Percentiles rank a stretch among this genome's conserved stretches.
phyloP scores from a whole-genome alignment of 2,329 filamentous ascomycete genomes.

The Amauroascus verrucosus region DNA sequence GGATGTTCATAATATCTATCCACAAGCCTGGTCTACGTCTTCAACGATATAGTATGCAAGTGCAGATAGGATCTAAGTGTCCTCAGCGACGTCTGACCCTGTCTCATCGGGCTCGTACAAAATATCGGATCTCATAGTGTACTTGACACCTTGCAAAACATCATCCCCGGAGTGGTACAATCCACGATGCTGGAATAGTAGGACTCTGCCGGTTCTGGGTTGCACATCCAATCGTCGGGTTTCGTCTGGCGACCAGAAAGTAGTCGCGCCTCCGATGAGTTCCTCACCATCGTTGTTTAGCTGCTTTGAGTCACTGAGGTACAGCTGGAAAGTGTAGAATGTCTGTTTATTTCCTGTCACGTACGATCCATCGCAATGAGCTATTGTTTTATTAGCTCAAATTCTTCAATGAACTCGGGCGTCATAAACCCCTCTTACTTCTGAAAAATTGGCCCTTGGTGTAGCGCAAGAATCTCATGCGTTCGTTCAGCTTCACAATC shows the following conservation, averaged over 20 bases:
- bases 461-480: conserved; percentile 68
- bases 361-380: conserved; percentile 60
- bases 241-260: conserved; percentile 31
- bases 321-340: conserved; percentile 48
- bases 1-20: too few species aligned
- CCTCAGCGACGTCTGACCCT: too few species aligned
- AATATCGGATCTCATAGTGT: conserved; percentile 17
- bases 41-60: too few species aligned
- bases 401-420: too few species aligned
- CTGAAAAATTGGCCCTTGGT: conserved; percentile 61
- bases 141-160: conserved; percentile 44
- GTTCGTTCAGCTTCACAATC: conserved; percentile 48
- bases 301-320: conserved; percentile 41
- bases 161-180: conserved; percentile 47
- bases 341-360: conserved; percentile 39
- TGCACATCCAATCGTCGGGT: conserved; percentile 34
- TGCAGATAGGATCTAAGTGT: too few species aligned
- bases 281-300: conserved; percentile 10
- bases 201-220: conserved; percentile 43
- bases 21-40: too few species aligned
- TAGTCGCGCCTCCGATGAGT: conserved; percentile 44
- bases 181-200: conserved; percentile 47
- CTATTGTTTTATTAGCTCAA: conserved; percentile 21
- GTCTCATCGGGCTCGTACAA: conserved; percentile 7
- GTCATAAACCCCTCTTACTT: conserved; percentile 22